Percentiles rank a stretch among this genome's conserved stretches.
Evolutionary conservation across 257 asterid genomes (phyloP).

Genomic region (Forsythia suspensa): DNA sequence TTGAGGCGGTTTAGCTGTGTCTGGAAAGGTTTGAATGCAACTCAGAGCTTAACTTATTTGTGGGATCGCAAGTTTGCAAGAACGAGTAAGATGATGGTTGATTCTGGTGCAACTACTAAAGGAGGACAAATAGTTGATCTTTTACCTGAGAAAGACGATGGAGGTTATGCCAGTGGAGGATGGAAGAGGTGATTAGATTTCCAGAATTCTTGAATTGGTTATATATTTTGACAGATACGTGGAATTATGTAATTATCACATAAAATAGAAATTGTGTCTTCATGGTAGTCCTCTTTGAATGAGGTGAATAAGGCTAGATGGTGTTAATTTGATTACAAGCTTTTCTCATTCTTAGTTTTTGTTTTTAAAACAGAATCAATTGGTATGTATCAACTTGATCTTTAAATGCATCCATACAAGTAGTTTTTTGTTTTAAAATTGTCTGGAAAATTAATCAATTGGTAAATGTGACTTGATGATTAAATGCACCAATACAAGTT

Average conservation of each 20-base stretch:
- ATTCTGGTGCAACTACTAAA: conserved; percentile 63
- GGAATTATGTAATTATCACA: background rate
- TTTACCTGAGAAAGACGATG: conserved; percentile 64
- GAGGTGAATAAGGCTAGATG: background rate
- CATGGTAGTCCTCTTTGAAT: background rate
- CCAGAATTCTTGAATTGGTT: conserved; percentile 11
- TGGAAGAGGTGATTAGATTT: conserved; percentile 79
- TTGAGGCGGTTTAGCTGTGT: conserved; percentile 39
- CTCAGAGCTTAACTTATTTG: conserved; percentile 34
- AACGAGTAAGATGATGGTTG: conserved; percentile 81
- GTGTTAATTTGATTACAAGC: background rate
- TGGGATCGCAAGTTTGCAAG: conserved; percentile 32
- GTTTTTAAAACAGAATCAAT: background rate
- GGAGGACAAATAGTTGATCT: conserved; percentile 50
- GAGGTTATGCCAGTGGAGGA: conserved; percentile 83
- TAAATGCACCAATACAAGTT: background rate
- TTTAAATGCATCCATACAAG: background rate
- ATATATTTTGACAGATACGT: background rate
- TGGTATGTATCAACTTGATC: background rate
- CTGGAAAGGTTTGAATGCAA: conserved; percentile 46
- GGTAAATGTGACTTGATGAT: background rate
- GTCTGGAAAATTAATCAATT: background rate
- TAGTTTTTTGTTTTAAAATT: background rate
- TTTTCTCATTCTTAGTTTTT: conserved; percentile 5
- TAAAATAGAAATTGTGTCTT: background rate